These are phyloP conservation scores for Dactylellina leptospora DNA, from an alignment of 2,329 filamentous ascomycete species.

Conservation along the genomic window DNA sequence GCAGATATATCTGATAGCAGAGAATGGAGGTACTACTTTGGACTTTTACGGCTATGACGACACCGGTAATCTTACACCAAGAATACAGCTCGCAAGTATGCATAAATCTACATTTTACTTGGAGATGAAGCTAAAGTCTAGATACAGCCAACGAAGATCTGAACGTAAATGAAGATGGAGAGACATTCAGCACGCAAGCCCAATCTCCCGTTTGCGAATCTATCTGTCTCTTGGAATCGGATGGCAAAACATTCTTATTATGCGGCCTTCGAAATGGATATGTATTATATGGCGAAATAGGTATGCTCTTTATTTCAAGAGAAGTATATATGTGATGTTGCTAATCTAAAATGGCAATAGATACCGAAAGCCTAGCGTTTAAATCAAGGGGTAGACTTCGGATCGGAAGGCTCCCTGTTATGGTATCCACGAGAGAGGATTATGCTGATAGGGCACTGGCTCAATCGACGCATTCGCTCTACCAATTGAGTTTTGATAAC, in stretches of 20 bases:
- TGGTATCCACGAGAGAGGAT: conserved; percentile 27
- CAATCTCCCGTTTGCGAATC: conserved; percentile 55
- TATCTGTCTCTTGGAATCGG: conserved; percentile 50
- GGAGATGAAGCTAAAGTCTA: conserved; percentile 9
- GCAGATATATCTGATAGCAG: conserved; percentile 5
- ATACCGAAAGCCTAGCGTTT: conserved; percentile 18
- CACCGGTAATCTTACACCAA: neutral
- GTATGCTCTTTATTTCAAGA: conserved; percentile 16
- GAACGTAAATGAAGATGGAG: conserved; percentile 19
- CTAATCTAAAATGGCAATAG: neutral
- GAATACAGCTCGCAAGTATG: conserved; percentile 51
- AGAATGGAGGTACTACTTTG: conserved; percentile 8
- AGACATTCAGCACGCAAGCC: conserved; percentile 17
- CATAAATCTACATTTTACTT: neutral
- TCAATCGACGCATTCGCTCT: conserved; percentile 36
- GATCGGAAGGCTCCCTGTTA: conserved; percentile 38
- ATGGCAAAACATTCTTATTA: conserved; percentile 57
- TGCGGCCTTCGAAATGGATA: conserved; percentile 64
- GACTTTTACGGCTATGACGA: conserved; percentile 23
- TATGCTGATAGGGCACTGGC: conserved; percentile 25
- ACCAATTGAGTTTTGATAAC: conserved; percentile 27
- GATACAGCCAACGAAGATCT: conserved; percentile 37
- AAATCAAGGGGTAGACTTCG: conserved; percentile 5
- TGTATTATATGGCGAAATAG: conserved; percentile 58
- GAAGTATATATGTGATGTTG: neutral